Base-by-base conservation (phyloP, 2,329 filamentous ascomycete species). In the Saccharata proteae region DNA sequence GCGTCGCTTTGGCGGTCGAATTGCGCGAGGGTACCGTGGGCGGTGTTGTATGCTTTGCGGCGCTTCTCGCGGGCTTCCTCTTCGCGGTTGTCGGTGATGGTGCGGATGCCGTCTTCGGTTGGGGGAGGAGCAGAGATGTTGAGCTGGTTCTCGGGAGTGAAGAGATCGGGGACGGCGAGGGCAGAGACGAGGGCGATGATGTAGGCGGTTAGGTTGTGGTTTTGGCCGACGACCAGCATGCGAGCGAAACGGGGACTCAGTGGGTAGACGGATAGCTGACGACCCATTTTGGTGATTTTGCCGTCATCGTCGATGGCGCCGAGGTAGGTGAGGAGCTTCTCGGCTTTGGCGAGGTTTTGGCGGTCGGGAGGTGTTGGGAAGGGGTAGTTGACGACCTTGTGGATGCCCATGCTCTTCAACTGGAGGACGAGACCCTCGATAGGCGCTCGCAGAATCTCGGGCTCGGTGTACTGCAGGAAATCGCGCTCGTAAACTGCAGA, bases 401-500 rank as follows among this genome's bases (percentile, higher is more conserved):
- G 80, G 18, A 94, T 71, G 33, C 85, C 82, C 82, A 98, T 93
- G 30, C 80, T 76, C 62, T 96, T 98, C 45, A 98, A 73, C 53
- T 94, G 86, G 21, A 98, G 64, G 2, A 96, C 86, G 3, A 96
- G 57, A 18, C 58, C 83, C 55, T 98, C 90, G 16, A 96, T 83
- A 1, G 90, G 88, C 57, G 90, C 93, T 15, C 86, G 73, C 28
- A 92, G 59, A 22, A 98, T 77, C 55, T 98, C 90, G 0, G 90
- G 88, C 15, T 86, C 77, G 0, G 82, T 76, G 46, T 92, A 93
- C 40, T 88, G 73, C 15, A 75, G 65, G 43, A 98, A 93, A 43
- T 92, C 85, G 35, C 83, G 71, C 57, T 90, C 90, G 46, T 82
- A 98, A 0, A 98, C 80, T 0, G 90, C 90, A 9, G 85, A 93